Evolutionary conservation across 2,329 filamentous ascomycete genomes (phyloP).

Genomic region (Epichloe sibirici): DNA sequence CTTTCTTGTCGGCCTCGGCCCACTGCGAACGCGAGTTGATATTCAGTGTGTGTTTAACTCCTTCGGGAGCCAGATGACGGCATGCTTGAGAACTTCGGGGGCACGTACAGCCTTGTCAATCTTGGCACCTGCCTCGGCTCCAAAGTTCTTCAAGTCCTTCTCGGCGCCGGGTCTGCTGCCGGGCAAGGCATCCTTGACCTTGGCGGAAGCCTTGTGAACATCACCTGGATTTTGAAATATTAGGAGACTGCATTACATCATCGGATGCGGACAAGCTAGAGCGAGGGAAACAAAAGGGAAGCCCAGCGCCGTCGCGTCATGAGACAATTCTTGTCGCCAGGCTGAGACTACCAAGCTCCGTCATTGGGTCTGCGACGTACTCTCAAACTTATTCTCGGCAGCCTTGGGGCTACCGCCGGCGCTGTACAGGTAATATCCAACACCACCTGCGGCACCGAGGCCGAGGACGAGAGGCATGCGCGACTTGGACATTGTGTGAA

Average conservation of each 20-base stretch:
- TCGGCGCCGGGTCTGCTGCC: conserved; percentile 49
- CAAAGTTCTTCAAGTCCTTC: conserved; percentile 43
- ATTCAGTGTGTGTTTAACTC: too few species aligned
- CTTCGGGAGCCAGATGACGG: too few species aligned
- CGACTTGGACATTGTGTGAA: conserved; percentile 32
- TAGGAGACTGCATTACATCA: background rate
- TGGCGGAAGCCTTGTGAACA: conserved; percentile 53
- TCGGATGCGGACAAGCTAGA: background rate
- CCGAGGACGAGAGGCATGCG: conserved; percentile 41
- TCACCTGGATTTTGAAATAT: conserved; percentile 49
- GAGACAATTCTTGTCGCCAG: too few species aligned
- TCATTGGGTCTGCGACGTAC: conserved; percentile 30
- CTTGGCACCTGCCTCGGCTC: conserved; percentile 44
- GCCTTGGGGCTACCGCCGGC: conserved; percentile 71
- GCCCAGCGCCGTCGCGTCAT: background rate
- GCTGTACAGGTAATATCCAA: conserved; percentile 84
- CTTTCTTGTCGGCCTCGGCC: conserved; percentile 49
- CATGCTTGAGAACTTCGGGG: background rate
- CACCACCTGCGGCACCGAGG: conserved; percentile 50
- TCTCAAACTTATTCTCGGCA: conserved; percentile 77
- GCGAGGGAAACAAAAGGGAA: background rate
- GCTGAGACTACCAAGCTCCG: background rate
- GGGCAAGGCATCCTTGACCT: conserved; percentile 54
- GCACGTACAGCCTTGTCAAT: conserved; percentile 55
- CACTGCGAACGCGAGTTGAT: conserved; percentile 11